Evolutionary conservation across 805 yeast genomes (phyloP).

Genomic region (Cyberlindnera nakhonratchasimensis): DNA sequence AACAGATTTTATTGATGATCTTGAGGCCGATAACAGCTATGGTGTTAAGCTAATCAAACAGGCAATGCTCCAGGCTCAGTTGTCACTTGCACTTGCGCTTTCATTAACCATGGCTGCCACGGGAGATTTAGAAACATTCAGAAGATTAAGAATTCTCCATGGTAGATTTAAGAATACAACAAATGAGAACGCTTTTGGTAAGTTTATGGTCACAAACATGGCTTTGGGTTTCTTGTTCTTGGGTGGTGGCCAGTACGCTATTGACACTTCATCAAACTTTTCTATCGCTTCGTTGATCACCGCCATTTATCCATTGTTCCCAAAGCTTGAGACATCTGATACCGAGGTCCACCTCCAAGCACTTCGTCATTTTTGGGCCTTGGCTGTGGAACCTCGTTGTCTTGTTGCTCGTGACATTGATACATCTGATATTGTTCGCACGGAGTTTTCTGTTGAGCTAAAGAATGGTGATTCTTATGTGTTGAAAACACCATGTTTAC

Average conservation of each 20-base stretch:
- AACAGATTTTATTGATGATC: constrained; percentile 10
- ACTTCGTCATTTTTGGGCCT: constrained; percentile 84
- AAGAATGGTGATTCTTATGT: constrained; percentile 36
- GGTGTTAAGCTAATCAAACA: constrained; percentile 56
- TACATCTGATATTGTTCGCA: constrained; percentile 51
- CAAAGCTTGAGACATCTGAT: constrained; percentile 38
- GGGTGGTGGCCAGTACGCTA: constrained; percentile 90
- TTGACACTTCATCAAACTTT: constrained; percentile 53
- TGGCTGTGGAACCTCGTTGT: constrained; percentile 78
- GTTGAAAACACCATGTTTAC: constrained; percentile 58
- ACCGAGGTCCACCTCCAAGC: constrained; percentile 75
- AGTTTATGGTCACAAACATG: constrained; percentile 72
- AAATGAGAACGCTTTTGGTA: constrained; percentile 50
- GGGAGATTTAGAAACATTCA: constrained; percentile 77
- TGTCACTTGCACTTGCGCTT: constrained; percentile 57
- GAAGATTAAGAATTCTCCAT: constrained; percentile 69
- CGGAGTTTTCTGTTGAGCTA: constrained; percentile 35
- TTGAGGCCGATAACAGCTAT: constrained; percentile 34
- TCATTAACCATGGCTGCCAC: constrained; percentile 86
- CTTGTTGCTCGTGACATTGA: constrained; percentile 71
- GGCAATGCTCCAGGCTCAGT: constrained; percentile 53
- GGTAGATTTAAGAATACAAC: constrained; percentile 33
- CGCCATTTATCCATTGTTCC: constrained; percentile 75
- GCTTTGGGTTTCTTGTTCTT: constrained; percentile 84
- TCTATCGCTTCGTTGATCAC: constrained; percentile 68